Evolutionary conservation across 352 stramenopile genomes (phyloP).

Genomic region (Thraustochytrium striatum): DNA sequence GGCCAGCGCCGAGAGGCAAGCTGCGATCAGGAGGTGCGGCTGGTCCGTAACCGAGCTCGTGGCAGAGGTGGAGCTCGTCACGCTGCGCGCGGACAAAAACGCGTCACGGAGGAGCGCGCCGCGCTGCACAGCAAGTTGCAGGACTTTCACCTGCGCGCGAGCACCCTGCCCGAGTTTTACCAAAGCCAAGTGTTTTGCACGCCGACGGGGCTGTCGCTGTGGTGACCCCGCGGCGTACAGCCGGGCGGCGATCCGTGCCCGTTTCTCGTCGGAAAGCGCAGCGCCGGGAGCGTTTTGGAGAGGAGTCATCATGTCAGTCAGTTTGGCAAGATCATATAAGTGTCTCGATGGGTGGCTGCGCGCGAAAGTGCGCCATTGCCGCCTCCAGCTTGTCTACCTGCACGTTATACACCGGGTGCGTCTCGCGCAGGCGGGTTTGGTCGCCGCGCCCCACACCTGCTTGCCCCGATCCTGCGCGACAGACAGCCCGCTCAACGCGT

Average conservation of each 20-base stretch:
- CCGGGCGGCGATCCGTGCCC: too few relatives aligned
- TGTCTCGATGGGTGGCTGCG: not conserved
- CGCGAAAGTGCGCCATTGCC: not conserved
- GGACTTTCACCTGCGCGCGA: constrained; percentile 1
- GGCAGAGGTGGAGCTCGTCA: not conserved
- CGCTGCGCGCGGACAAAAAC: not conserved
- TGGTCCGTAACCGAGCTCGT: constrained; percentile 6
- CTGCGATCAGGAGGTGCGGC: not conserved
- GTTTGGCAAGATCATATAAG: too few relatives aligned
- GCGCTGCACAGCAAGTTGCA: not conserved
- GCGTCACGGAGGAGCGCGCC: constrained; percentile 19
- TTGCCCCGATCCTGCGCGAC: not conserved
- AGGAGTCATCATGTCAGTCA: too few relatives aligned
- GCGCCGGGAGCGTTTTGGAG: too few relatives aligned
- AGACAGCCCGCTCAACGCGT: constrained; percentile 92
- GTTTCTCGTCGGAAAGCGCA: too few relatives aligned
- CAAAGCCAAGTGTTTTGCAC: constrained; percentile 28
- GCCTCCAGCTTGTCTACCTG: not conserved
- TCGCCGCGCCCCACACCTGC: not conserved
- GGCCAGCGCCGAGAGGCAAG: not conserved
- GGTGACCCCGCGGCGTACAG: too few relatives aligned
- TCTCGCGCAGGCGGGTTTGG: not conserved
- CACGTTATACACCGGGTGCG: constrained; percentile 41
- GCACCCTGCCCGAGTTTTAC: constrained; percentile 5
- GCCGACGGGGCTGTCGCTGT: too few relatives aligned